phyloP scores from a whole-genome alignment of 257 asterid genomes.

The Ocimum tenuiflorum region DNA sequence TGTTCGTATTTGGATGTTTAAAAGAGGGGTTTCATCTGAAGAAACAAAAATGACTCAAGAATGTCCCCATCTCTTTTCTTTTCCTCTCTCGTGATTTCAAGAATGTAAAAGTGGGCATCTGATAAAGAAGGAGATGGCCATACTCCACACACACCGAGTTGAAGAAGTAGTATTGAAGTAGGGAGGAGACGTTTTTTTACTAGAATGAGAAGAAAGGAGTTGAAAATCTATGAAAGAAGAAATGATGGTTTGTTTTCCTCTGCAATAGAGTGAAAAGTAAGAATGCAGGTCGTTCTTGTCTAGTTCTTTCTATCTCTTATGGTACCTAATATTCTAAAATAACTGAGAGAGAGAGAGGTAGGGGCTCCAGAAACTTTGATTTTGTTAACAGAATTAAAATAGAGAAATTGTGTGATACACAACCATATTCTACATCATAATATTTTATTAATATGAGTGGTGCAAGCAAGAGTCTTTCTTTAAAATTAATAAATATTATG shows the following conservation, averaged over 20 bases:
- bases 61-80: slow-evolving; percentile 22
- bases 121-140: slow-evolving; percentile 10
- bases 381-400: no score
- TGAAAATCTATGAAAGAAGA: slow-evolving; percentile 8
- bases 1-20: slow-evolving; percentile 13
- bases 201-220: slow-evolving; percentile 10
- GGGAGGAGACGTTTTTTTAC: neutral
- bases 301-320: neutral
- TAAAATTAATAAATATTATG: neutral
- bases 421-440: no score
- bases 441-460: no score
- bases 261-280: slow-evolving; percentile 20
- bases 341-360: slow-evolving; percentile 20
- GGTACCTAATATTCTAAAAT: neutral
- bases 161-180: slow-evolving; percentile 12
- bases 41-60: slow-evolving; percentile 25
- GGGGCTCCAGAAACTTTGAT: slow-evolving; percentile 82
- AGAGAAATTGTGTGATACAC: no score
- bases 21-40: slow-evolving; percentile 17
- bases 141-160: neutral
- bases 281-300: slow-evolving; percentile 17
- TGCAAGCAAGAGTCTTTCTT: no score
- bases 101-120: slow-evolving; percentile 16
- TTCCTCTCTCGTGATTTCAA: slow-evolving; percentile 4
- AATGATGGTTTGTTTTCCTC: slow-evolving; percentile 8